A percentile compares a stretch with the other conserved stretches of the same genome.
These are phyloP conservation scores for Priceomyces medius DNA, from an alignment of 805 yeast species.

Conservation along the genomic window DNA sequence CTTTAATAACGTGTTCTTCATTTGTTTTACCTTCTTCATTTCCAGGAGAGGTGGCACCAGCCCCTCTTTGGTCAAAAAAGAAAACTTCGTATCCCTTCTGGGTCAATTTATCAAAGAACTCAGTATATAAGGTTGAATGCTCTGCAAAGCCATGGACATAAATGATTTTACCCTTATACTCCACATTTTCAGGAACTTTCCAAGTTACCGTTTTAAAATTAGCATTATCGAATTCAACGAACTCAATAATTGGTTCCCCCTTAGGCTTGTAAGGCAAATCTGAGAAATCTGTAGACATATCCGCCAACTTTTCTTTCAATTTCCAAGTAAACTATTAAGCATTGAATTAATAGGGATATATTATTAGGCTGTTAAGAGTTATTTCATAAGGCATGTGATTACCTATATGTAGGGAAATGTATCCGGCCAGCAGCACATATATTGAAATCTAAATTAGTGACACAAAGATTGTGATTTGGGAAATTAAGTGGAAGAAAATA, in stretches of 20 bases:
- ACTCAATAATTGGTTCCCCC: constrained; percentile 27
- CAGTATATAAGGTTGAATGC: constrained; percentile 46
- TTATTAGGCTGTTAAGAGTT: too few species aligned
- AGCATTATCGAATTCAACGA: constrained; percentile 37
- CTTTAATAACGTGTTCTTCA: constrained; percentile 56
- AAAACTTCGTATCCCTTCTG: constrained; percentile 60
- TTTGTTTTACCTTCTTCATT: constrained; percentile 54
- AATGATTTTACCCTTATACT: constrained; percentile 52
- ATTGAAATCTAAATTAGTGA: background rate
- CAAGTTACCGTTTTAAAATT: constrained; percentile 41
- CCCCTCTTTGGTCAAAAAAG: constrained; percentile 74
- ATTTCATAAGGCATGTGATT: too few species aligned
- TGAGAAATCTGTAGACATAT: background rate
- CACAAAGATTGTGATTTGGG: too few species aligned
- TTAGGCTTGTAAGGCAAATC: constrained; percentile 36
- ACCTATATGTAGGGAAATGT: background rate
- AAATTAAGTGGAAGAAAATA: too few species aligned
- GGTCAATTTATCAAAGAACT: constrained; percentile 53
- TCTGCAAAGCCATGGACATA: constrained; percentile 76
- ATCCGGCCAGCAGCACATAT: background rate
- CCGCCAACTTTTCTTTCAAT: too few species aligned
- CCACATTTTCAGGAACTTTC: constrained; percentile 34
- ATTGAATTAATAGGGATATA: too few species aligned
- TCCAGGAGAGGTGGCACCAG: constrained; percentile 63
- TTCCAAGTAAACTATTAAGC: too few species aligned